These are phyloP conservation scores for Dorcoceras hygrometricum DNA, from an alignment of 257 asterid genomes.

Conservation along the genomic window DNA sequence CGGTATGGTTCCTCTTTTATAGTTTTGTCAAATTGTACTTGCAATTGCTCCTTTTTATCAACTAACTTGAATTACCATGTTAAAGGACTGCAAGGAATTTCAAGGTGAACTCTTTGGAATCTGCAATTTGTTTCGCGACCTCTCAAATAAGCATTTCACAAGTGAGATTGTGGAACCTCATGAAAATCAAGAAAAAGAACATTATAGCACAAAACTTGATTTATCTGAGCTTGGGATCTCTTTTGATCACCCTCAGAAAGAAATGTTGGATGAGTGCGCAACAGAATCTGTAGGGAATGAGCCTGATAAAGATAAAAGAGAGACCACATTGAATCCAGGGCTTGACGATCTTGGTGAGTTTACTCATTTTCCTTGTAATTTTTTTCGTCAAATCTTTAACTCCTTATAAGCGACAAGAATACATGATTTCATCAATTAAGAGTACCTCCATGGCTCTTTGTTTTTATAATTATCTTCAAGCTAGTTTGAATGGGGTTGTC, in stretches of 20 bases:
- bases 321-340: conserved; percentile 29
- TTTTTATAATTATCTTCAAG: too few species aligned
- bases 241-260: conserved; percentile 36
- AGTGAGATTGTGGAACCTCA: conserved; percentile 72
- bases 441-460: neutral
- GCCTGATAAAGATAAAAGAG: conserved; percentile 25
- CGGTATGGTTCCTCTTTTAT: conserved; percentile 5
- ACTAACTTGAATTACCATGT: conserved; percentile 21
- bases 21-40: neutral
- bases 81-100: conserved; percentile 78
- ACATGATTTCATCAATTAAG: neutral
- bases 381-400: neutral
- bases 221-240: conserved; percentile 33
- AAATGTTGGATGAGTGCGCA: conserved; percentile 19
- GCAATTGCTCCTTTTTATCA: neutral
- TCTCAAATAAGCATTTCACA: conserved; percentile 84
- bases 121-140: conserved; percentile 83
- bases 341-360: conserved; percentile 72
- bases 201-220: conserved; percentile 28
- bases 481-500: too few species aligned
- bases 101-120: conserved; percentile 94
- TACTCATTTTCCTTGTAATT: conserved; percentile 3
- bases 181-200: conserved; percentile 41
- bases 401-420: neutral
- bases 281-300: conserved; percentile 29